Conservation (phyloP, 371 early-diverging fungal genomes). For the Apophysomyces ossiformis region DNA sequence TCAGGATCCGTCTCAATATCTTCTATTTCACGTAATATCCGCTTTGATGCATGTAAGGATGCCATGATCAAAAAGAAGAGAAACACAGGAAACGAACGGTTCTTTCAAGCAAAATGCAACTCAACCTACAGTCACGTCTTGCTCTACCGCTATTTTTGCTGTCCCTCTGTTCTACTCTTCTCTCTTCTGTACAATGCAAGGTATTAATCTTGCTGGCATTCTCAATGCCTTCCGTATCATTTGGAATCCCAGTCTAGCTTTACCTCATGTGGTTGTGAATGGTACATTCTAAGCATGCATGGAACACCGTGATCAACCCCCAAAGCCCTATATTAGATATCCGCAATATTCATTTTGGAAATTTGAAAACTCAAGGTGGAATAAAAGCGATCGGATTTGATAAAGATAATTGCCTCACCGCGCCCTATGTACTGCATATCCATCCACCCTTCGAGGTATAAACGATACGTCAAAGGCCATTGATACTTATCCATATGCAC, state of each 20-base stretch:
- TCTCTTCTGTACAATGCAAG: conserved; percentile 50
- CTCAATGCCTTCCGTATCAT: conserved; percentile 60
- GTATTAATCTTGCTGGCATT: conserved; percentile 74
- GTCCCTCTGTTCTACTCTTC: too few relatives aligned
- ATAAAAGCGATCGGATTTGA: conserved; percentile 83
- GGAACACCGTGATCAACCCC: background rate
- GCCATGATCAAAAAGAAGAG: conserved; percentile 5
- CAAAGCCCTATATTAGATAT: conserved; percentile 55
- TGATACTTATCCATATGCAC: background rate
- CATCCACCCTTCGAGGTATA: conserved; percentile 73
- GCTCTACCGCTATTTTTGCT: too few relatives aligned
- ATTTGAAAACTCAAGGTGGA: conserved; percentile 58
- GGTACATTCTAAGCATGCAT: conserved; percentile 42
- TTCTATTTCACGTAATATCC: background rate
- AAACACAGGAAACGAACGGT: background rate
- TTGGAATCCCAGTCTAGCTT: conserved; percentile 66
- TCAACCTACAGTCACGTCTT: too few relatives aligned
- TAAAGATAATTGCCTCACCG: conserved; percentile 94
- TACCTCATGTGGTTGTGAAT: conserved; percentile 77
- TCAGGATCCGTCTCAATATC: conserved; percentile 5
- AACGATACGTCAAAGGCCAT: background rate
- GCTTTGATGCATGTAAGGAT: background rate
- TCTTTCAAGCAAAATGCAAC: too few relatives aligned
- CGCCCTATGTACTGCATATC: conserved; percentile 76
- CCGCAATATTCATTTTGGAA: conserved; percentile 66